Percentiles rank a stretch among this genome's conserved stretches.
Evolutionary conservation across 2,329 filamentous ascomycete species (phyloP).

Genomic region (Lasiodiplodia gonubiensis): DNA sequence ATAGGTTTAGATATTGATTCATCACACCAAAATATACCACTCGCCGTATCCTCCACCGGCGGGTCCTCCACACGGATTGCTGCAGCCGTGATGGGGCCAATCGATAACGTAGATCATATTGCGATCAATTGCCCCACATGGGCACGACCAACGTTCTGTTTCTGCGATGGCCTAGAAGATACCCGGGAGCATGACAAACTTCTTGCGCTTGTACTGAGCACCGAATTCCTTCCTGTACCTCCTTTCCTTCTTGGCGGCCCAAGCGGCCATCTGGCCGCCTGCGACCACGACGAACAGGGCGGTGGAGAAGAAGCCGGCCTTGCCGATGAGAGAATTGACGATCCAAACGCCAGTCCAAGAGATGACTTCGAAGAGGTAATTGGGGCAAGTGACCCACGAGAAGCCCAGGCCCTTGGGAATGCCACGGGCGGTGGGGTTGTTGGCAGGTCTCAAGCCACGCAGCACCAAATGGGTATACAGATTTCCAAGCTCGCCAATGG

Average conservation of each 20-base stretch:
- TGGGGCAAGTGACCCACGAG: conserved; percentile 87
- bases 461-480: conserved; percentile 80
- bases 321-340: conserved; percentile 78
- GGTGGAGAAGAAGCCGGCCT: conserved; percentile 76
- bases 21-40: neutral
- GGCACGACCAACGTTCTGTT: neutral
- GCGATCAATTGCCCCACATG: neutral
- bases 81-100: neutral
- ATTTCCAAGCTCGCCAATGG: conserved; percentile 81
- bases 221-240: conserved; percentile 90
- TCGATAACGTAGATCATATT: neutral
- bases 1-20: neutral
- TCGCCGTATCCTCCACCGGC: neutral
- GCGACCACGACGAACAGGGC: conserved; percentile 77
- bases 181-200: conserved; percentile 79
- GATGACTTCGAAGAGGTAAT: conserved; percentile 92
- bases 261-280: conserved; percentile 78
- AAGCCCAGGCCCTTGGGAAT: conserved; percentile 89
- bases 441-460: conserved; percentile 76
- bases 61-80: neutral
- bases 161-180: conserved; percentile 59
- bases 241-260: conserved; percentile 91
- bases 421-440: conserved; percentile 73
- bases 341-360: conserved; percentile 85
- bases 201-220: conserved; percentile 95